Base-by-base conservation (phyloP, 1,284 basidiomycete species). In the Heterobasidion annosum region DNA sequence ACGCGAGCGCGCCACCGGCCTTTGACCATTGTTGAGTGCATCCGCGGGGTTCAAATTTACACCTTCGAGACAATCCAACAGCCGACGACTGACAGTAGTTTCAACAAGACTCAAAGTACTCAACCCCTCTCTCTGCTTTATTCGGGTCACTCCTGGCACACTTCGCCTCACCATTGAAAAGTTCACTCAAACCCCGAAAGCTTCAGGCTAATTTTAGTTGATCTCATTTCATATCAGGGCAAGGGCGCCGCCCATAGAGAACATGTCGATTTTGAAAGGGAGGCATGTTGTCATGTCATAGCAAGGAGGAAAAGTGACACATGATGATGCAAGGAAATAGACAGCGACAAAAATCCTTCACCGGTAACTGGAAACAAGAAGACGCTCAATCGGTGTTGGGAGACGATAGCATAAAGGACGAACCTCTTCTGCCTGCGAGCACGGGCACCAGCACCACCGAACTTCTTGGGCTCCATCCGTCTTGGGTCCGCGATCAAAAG, bases 391-490 rank as follows among this genome's bases (percentile, higher is more conserved):
- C 18, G 37, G 37, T 13, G 12, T 33, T 34, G 35, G 9, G 34
- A 54, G 44, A 64, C 45, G 52, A 45, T 12, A 33, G 4, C 25
- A 25, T 25, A 25, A 25, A 25, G 13, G 15, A 70, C 83, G 59
- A 57, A 91, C 88, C 85, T 89, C 81, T 95, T 95, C 79, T 96
- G 92, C 76, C 93, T 88, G 78, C 92, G 90, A 60, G 92, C 91
- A 83, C 93, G 91, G 63, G 93, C 93, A 88, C 93, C 93, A 70
- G 78, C 80, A 79, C 93, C 93, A 83, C 93, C 93, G 71, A 98
- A 96, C 77, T 98, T 99, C 89, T 98, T 98, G 68, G 96, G 96
- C 76, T 99, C 96, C 88, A 91, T 92, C 78, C 95, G 89, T 75
- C 95, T 88, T 66, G 97, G 97, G 78, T 99, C 97, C 63, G 97